Evolutionary conservation across 78 protist genomes (phyloP).

Genomic region (Polysphondylium violaceum): DNA sequence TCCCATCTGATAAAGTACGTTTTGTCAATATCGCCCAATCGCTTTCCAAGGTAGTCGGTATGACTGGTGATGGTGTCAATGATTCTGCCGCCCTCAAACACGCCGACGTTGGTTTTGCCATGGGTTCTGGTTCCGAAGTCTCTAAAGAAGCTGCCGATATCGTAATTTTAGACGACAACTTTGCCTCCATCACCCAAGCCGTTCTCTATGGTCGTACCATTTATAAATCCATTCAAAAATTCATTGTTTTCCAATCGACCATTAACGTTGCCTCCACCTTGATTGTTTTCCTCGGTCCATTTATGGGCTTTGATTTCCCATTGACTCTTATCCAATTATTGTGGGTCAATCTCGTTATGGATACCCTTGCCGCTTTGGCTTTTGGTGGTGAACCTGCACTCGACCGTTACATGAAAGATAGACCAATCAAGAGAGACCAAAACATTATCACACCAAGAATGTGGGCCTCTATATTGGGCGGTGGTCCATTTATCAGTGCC

Average conservation of each 20-base stretch:
- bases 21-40: conserved; percentile 87
- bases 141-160: conserved; percentile 96
- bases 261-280: conserved; percentile 90
- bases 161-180: conserved; percentile 95
- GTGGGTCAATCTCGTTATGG: conserved; percentile 97
- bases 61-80: conserved; percentile 96
- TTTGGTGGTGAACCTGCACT: conserved; percentile 93
- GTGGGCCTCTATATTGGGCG: conserved; percentile 83
- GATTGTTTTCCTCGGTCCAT: conserved; percentile 89
- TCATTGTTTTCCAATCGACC: conserved; percentile 90
- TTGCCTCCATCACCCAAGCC: conserved; percentile 91
- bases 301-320: conserved; percentile 87
- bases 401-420: conserved; percentile 81
- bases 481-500: conserved; percentile 76
- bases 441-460: conserved; percentile 76
- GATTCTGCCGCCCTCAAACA: conserved; percentile 90
- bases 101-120: conserved; percentile 95
- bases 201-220: conserved; percentile 90
- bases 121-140: conserved; percentile 94
- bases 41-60: conserved; percentile 93
- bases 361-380: conserved; percentile 95
- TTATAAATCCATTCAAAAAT: conserved; percentile 89
- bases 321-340: conserved; percentile 90
- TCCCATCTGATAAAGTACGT: conserved; percentile 91
- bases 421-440: conserved; percentile 80